Evolutionary conservation across 2,329 filamentous ascomycete genomes (phyloP).

Genomic region (Sclerotinia nivalis): DNA sequence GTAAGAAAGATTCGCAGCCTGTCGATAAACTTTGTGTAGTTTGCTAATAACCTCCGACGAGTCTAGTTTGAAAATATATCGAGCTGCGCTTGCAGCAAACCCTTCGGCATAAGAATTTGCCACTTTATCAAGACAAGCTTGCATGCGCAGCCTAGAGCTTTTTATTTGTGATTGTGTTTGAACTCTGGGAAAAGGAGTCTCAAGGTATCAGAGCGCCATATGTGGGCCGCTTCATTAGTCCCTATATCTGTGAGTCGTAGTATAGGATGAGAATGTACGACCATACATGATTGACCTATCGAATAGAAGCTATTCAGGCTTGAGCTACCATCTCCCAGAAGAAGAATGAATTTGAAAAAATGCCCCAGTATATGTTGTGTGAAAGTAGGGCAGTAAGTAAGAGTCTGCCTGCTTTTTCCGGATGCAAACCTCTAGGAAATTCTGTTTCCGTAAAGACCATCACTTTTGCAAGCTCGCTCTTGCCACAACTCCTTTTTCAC

Average conservation of each 20-base stretch:
- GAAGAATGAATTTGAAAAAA: neutral
- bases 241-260: conserved; percentile 13
- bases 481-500: neutral
- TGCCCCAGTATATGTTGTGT: neutral
- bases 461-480: conserved; percentile 1
- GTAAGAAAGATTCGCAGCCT: conserved; percentile 26
- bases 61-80: conserved; percentile 5
- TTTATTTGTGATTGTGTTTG: conserved; percentile 2
- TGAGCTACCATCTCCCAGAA: neutral
- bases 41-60: neutral
- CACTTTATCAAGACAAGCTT: conserved; percentile 1
- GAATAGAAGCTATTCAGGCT: neutral
- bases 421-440: neutral
- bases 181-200: conserved; percentile 1
- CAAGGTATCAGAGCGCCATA: conserved; percentile 31
- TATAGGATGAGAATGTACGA: too few relatives aligned
- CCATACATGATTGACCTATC: neutral
- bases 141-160: neutral
- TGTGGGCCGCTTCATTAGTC: conserved; percentile 29
- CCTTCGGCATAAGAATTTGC: neutral
- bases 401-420: neutral
- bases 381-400: neutral
- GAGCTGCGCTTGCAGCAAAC: conserved; percentile 24
- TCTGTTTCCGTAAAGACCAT: neutral
- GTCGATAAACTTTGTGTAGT: conserved; percentile 23